Base-by-base conservation (phyloP, 345 rosid species). In the Passiflora organensis region DNA sequence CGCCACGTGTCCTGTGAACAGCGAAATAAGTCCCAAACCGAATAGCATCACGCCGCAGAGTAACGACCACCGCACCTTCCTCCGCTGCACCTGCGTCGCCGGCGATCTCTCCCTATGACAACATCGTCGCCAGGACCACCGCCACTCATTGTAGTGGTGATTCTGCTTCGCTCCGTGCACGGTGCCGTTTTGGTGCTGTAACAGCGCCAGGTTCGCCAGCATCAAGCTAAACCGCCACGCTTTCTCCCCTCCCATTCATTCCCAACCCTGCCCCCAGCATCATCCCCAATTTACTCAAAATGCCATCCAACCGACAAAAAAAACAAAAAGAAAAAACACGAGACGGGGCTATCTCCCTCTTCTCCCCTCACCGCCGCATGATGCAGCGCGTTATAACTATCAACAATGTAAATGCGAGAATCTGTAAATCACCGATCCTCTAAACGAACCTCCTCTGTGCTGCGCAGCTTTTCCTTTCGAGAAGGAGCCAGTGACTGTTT, bases 11-110 rank as follows among this genome's bases (percentile, higher is more conserved):
- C 97, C 97, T 2, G 96, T 84, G 70, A 89, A 85, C 46, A 94
- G 89, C 44, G 97, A 94, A 59, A 89, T 82, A 72, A 94, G 69
- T 2, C 99, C 99, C 65, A 94, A 67, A 52, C 70, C 76, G 64
- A 94, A 94, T 43, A 94, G 87, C 95, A 94, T 77, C 66, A 80
- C 45, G 28, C 99, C 97, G 59, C 95, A 94, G 2, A 85, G 70
- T 43, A 86, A 60, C 63, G 96, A 34, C 69, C 74, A 59, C 23
- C 48, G 66, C 6, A 64, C 43, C 58, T 64, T 70, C 70, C 57
- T 53, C 19, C 68, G 73, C 25, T 57, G 59, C 56, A 13, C 36
- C 28, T 51, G 51, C 58, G 58, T 51, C 42, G 28, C 46, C 48
- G 68, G 66, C 49, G 83, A 78, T 62, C 83, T 56, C 80, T 77